Conservation (phyloP, 768 basidiomycete genomes). For the Tricholoma furcatifolium region DNA sequence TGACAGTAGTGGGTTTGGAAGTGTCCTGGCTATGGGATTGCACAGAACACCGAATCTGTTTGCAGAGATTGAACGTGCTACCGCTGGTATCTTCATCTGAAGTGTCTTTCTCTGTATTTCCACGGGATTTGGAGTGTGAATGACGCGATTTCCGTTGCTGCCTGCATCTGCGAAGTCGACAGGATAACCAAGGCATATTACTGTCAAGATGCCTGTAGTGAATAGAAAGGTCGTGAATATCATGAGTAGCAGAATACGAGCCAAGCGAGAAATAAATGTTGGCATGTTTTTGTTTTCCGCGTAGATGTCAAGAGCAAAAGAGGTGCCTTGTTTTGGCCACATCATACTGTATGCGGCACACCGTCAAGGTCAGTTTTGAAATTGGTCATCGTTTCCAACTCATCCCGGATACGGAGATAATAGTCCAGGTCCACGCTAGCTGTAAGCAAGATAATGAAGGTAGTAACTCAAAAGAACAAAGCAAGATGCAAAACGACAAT, state of each 20-base stretch:
- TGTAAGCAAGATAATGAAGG: too few species aligned
- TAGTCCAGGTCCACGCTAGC: too few species aligned
- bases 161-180: neutral
- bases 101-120: neutral
- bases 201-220: too few species aligned
- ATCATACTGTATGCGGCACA: neutral
- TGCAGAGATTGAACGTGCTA: neutral
- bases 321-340: constrained; percentile 2
- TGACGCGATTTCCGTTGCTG: neutral
- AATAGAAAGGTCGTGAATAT: too few species aligned
- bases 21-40: neutral
- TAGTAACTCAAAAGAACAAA: too few species aligned
- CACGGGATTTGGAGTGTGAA: neutral
- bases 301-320: neutral
- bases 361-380: neutral
- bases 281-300: neutral
- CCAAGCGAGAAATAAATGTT: neutral
- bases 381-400: neutral
- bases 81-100: neutral
- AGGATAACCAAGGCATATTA: neutral
- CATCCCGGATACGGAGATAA: too few species aligned
- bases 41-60: too few species aligned
- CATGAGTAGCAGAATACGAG: too few species aligned
- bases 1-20: neutral
- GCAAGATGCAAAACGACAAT: too few species aligned